Percentiles rank a stretch among this genome's conserved stretches.
Evolutionary conservation across 2,329 filamentous ascomycete species (phyloP).

Genomic region (Bimuria novae-zelandiae): DNA sequence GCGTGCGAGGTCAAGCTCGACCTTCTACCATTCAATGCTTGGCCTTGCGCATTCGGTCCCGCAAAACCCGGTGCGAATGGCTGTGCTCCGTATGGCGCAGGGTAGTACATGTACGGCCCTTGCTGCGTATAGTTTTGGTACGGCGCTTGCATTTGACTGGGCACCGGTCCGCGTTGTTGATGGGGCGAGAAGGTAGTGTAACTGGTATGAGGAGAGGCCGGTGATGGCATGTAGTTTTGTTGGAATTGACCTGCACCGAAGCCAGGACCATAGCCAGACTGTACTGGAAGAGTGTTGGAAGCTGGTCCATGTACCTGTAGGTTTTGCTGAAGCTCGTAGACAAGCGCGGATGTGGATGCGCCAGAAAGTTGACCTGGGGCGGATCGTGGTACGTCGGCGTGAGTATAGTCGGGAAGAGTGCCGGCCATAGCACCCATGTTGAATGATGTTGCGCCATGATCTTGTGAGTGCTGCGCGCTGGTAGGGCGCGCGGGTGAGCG

Average conservation of each 20-base stretch:
- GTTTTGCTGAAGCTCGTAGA: conserved; percentile 47
- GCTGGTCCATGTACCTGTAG: conserved; percentile 39
- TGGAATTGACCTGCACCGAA: conserved; percentile 36
- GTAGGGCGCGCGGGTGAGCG: conserved; percentile 31
- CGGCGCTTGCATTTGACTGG: conserved; percentile 27
- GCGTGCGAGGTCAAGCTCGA: conserved; percentile 26
- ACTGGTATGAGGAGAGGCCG: conserved; percentile 27
- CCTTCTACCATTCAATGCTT: conserved; percentile 37
- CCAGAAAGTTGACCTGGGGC: conserved; percentile 42
- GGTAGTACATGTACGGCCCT: conserved; percentile 43
- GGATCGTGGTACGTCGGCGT: conserved; percentile 29
- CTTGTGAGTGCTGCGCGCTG: conserved; percentile 30
- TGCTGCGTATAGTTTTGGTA: conserved; percentile 40
- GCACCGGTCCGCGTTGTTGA: conserved; percentile 30
- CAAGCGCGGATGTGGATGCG: conserved; percentile 46
- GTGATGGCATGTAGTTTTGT: conserved; percentile 32
- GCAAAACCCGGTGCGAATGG: conserved; percentile 33
- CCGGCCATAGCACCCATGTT: conserved; percentile 45
- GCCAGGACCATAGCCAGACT: conserved; percentile 31
- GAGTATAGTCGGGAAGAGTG: conserved; percentile 43
- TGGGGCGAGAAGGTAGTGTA: conserved; percentile 31
- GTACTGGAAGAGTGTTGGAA: conserved; percentile 25
- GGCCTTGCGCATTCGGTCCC: conserved; percentile 29
- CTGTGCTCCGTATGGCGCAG: conserved; percentile 37
- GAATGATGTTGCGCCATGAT: conserved; percentile 32